Evolutionary conservation across 805 yeast genomes (phyloP).

Genomic region (Cyberlindnera nakhonratchasimensis): DNA sequence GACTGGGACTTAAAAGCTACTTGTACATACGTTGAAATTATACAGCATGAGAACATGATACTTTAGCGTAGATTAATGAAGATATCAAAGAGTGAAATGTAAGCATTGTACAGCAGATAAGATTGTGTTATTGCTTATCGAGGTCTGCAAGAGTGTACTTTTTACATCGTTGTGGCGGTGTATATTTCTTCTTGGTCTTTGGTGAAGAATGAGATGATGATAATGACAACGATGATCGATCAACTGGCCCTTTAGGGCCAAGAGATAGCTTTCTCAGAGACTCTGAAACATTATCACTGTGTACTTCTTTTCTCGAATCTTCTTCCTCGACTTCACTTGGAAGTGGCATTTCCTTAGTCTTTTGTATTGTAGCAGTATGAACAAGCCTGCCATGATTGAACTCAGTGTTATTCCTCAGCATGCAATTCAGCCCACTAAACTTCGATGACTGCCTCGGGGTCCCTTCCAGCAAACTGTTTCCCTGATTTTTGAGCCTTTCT

Average conservation of each 20-base stretch:
- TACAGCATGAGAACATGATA: background rate
- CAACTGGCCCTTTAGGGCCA: background rate
- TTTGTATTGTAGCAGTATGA: too few species aligned
- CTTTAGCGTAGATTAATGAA: background rate
- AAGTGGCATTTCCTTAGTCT: too few species aligned
- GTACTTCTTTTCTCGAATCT: background rate
- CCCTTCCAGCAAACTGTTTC: background rate
- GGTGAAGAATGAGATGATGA: background rate
- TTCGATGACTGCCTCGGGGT: too few species aligned
- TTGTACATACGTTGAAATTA: slow-evolving; percentile 6
- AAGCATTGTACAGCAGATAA: background rate
- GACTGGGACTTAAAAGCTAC: background rate
- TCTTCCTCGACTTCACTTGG: background rate
- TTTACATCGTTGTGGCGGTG: slow-evolving; percentile 13
- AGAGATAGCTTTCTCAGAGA: background rate
- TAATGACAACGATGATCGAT: background rate
- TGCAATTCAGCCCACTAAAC: background rate
- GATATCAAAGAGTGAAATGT: background rate
- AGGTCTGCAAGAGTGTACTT: slow-evolving; percentile 19
- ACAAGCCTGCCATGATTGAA: too few species aligned
- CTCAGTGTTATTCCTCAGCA: background rate
- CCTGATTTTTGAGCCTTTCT: slow-evolving; percentile 2
- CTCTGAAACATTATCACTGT: background rate
- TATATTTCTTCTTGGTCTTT: slow-evolving; percentile 11
- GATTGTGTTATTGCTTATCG: slow-evolving; percentile 6